These are phyloP conservation scores for Phanerodontia chrysosporium DNA, from an alignment of 768 basidiomycete species.

Conservation along the genomic window DNA sequence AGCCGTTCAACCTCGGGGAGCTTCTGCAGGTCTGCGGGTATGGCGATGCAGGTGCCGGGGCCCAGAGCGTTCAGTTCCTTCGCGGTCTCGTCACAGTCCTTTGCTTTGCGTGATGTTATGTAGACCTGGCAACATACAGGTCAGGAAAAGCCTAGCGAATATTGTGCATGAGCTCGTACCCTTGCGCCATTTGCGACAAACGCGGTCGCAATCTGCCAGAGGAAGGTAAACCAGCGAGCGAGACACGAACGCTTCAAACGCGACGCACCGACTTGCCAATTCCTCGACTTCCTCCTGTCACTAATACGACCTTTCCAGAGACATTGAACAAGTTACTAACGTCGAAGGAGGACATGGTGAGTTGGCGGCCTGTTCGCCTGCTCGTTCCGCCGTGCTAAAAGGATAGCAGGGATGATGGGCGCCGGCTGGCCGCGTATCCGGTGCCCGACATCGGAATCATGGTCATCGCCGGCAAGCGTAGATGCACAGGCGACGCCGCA, in stretches of 20 bases:
- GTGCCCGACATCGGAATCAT: not conserved
- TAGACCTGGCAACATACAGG: too few relatives aligned
- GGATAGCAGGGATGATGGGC: not conserved
- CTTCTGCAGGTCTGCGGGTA: slow-evolving; percentile 53
- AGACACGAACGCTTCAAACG: slow-evolving; percentile 12
- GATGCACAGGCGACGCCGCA: too few relatives aligned
- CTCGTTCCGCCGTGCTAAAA: not conserved
- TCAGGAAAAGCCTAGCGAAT: too few relatives aligned
- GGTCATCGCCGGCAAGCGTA: too few relatives aligned
- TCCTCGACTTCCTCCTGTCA: slow-evolving; percentile 65
- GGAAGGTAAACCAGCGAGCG: slow-evolving; percentile 21
- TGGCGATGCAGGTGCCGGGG: slow-evolving; percentile 47
- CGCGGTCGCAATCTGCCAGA: slow-evolving; percentile 53
- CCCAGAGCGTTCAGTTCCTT: slow-evolving; percentile 48
- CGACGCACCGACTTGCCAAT: slow-evolving; percentile 61
- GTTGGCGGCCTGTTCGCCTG: not conserved
- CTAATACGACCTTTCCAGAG: slow-evolving; percentile 49
- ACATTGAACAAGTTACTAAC: slow-evolving; percentile 44
- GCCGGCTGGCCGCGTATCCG: not conserved
- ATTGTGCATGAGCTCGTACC: too few relatives aligned
- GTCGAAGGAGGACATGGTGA: slow-evolving; percentile 34
- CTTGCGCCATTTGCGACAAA: slow-evolving; percentile 60
- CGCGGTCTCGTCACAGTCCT: slow-evolving; percentile 49
- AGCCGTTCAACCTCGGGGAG: slow-evolving; percentile 50
- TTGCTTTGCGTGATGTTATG: slow-evolving; percentile 53